A percentile compares a stretch with the other conserved stretches of the same genome.
These are phyloP conservation scores for Plasmodium berghei DNA, from an alignment of 169 alveolate species.

Conservation along the genomic window DNA sequence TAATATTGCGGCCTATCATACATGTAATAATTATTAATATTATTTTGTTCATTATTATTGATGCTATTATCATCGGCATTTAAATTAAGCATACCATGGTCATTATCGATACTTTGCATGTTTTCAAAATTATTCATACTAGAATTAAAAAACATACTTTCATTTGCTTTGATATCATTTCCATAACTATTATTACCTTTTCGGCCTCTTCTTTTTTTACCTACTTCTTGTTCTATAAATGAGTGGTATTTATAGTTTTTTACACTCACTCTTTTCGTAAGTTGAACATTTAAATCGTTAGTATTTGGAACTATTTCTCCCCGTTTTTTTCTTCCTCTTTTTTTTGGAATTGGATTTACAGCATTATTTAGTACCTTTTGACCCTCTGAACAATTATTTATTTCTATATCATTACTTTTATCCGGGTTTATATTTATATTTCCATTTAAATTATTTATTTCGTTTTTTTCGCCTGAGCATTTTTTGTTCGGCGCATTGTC, in stretches of 20 bases:
- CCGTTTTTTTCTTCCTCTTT: too few relatives aligned
- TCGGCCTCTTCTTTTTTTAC: too few relatives aligned
- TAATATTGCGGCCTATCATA: conserved; percentile 12
- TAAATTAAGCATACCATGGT: background rate
- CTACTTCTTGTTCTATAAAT: too few relatives aligned
- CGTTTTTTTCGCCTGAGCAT: background rate
- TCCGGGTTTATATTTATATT: background rate
- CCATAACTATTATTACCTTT: background rate
- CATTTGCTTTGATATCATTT: background rate
- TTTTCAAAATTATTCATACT: background rate
- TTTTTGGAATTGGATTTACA: too few relatives aligned
- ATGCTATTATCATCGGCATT: background rate
- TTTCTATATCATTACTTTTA: too few relatives aligned
- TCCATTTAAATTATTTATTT: background rate
- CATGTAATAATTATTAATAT: background rate
- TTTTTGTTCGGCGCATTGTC: background rate
- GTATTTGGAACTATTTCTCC: too few relatives aligned
- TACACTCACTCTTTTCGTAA: too few relatives aligned
- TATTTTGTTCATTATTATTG: background rate
- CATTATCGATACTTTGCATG: background rate
- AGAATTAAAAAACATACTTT: background rate
- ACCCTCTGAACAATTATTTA: too few relatives aligned
- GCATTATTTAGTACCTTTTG: too few relatives aligned
- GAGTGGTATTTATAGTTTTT: too few relatives aligned
- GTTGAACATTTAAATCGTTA: too few relatives aligned